phyloP scores from a whole-genome alignment of 1,284 basidiomycete genomes.

The Cutaneotrichosporon sp. region DNA sequence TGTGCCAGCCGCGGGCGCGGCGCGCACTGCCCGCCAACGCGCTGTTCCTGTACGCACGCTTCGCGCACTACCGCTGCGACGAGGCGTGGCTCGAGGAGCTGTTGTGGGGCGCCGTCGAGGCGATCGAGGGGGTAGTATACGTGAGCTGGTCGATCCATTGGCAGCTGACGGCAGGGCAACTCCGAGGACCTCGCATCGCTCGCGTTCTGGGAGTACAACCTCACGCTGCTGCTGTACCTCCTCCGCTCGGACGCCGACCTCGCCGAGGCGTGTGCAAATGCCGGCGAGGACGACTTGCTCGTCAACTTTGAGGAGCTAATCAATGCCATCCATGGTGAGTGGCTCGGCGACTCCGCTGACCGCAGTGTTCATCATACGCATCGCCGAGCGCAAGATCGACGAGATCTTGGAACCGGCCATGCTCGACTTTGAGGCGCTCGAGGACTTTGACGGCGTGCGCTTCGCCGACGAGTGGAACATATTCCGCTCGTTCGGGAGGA shows the following conservation, averaged over 20 bases:
- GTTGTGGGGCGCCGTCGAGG: constrained; percentile 83
- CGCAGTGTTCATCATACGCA: constrained; percentile 90
- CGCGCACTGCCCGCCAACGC: constrained; percentile 79
- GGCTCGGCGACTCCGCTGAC: constrained; percentile 8
- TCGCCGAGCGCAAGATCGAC: constrained; percentile 86
- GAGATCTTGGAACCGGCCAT: constrained; percentile 78
- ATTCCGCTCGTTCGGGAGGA: constrained; percentile 67
- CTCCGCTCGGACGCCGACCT: constrained; percentile 79
- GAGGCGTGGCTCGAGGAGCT: constrained; percentile 89
- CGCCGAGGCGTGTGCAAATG: constrained; percentile 67
- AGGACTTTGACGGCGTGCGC: constrained; percentile 76
- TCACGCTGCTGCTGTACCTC: constrained; percentile 84
- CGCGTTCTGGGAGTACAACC: constrained; percentile 94
- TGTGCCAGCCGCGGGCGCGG: constrained; percentile 57
- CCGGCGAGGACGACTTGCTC: constrained; percentile 68
- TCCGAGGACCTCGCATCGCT: constrained; percentile 82
- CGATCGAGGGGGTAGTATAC: constrained; percentile 88
- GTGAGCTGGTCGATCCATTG: constrained; percentile 59
- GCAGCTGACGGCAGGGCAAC: constrained; percentile 60
- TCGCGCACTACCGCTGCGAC: constrained; percentile 81
- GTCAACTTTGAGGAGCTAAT: constrained; percentile 67
- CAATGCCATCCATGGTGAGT: constrained; percentile 86
- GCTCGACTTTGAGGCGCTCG: constrained; percentile 78
- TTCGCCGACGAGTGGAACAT: constrained; percentile 98
- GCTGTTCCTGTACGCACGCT: constrained; percentile 80